phyloP scores from a whole-genome alignment of 768 basidiomycete species.

The Termitomyces heimii region DNA sequence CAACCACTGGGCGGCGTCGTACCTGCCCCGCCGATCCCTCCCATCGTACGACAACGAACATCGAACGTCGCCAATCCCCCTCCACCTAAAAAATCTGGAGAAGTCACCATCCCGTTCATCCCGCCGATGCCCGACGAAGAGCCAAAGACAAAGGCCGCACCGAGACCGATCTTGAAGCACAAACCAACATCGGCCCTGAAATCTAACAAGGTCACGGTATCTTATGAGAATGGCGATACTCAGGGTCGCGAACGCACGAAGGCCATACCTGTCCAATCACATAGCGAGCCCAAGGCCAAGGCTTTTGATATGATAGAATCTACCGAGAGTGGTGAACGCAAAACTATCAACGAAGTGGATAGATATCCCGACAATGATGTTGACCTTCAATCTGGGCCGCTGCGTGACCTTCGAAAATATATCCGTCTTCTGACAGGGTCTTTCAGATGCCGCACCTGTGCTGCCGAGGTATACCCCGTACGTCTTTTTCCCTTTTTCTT shows the following conservation, averaged over 20 bases:
- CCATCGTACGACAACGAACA: neutral
- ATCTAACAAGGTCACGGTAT: neutral
- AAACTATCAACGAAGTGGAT: neutral
- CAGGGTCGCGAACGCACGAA: neutral
- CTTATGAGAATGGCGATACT: neutral
- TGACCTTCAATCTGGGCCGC: neutral
- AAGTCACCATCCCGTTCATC: conserved; percentile 1
- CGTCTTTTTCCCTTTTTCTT: neutral
- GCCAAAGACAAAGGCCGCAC: neutral
- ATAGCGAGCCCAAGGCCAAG: neutral
- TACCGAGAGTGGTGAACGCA: neutral
- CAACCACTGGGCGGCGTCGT: neutral
- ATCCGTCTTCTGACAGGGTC: conserved; percentile 1
- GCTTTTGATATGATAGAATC: neutral
- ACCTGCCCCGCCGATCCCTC: conserved; percentile 2
- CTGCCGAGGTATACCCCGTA: neutral
- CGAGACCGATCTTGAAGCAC: neutral
- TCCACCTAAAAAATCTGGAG: neutral
- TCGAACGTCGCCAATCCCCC: neutral
- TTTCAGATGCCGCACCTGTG: conserved; percentile 4
- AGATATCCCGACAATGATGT: neutral
- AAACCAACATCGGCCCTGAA: neutral
- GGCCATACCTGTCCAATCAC: neutral
- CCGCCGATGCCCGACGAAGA: neutral
- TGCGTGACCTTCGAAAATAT: conserved; percentile 1